These are phyloP conservation scores for Clonostachys sp. DNA, from an alignment of 2,329 filamentous ascomycete species.

Conservation along the genomic window DNA sequence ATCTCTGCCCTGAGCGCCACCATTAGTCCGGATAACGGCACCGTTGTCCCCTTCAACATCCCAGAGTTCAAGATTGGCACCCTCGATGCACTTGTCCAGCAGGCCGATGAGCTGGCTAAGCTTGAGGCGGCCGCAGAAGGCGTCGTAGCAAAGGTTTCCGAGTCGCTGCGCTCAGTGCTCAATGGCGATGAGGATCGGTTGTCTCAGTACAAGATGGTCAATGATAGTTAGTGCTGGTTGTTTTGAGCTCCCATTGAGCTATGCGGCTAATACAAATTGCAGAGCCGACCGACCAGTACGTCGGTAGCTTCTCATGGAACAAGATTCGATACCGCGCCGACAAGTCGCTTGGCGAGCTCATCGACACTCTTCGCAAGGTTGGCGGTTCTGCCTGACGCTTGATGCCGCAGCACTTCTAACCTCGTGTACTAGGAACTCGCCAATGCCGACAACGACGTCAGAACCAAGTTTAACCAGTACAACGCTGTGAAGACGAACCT, in stretches of 20 bases:
- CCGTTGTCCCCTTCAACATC: constrained; percentile 72
- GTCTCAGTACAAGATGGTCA: constrained; percentile 84
- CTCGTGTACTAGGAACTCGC: constrained; percentile 63
- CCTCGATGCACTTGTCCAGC: constrained; percentile 88
- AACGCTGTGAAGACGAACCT: constrained; percentile 85
- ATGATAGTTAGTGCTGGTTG: constrained; percentile 66
- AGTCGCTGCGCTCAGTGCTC: constrained; percentile 77
- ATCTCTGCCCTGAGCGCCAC: constrained; percentile 70
- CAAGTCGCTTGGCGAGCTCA: constrained; percentile 80
- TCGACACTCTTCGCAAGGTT: constrained; percentile 86
- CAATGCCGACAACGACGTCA: constrained; percentile 94
- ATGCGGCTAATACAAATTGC: constrained; percentile 16
- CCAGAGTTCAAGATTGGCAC: constrained; percentile 98
- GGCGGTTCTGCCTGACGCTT: not conserved
- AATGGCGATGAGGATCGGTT: constrained; percentile 81
- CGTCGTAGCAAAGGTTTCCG: constrained; percentile 83
- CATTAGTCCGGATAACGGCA: constrained; percentile 70
- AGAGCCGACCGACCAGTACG: constrained; percentile 96
- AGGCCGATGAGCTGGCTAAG: constrained; percentile 92
- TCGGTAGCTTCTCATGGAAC: constrained; percentile 90
- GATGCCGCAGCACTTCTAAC: constrained; percentile 1
- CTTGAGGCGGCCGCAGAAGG: constrained; percentile 74
- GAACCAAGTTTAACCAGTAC: constrained; percentile 91
- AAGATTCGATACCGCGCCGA: constrained; percentile 96
- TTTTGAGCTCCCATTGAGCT: not conserved